Evolutionary conservation across 2,329 filamentous ascomycete species (phyloP), one percentile per base, ranked within the genome.

Genomic region (Ascochyta viciae-villosae): DNA sequence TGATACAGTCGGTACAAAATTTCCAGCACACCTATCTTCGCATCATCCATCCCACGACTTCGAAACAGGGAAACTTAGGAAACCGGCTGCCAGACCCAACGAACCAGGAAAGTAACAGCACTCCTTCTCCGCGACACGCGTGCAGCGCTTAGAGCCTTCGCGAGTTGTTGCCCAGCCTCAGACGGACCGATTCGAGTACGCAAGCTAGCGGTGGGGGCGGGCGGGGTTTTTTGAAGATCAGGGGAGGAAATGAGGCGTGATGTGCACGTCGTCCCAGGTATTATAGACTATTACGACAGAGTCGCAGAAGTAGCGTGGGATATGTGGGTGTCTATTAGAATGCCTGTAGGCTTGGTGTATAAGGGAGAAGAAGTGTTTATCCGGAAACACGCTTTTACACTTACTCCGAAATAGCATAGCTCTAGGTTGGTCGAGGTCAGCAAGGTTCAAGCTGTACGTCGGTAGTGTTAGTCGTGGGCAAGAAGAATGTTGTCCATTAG

Each of bases 121-220:
- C 24, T 3, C 38, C 16, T 29, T 6, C 22, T 22, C 39, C 45
- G 45, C 39, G n/a, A 19, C 35, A 26, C 27, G 34, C 41, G 10
- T 50, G 23, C 29, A 37, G 42, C 38, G 41, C 47, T 50, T 46
- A 29, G 10, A 22, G 26, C 26, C 29, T 26, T 41, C 24, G 31
- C 41, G 22, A 27, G 3, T 29, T 16, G 6, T 26, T 42, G 47
- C 47, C 42, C 19, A 50, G 47, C 35, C 24, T 22, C 10, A 43
- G 37, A 56, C 41, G 46, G 47, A 38, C 53, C 47, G 52, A 50
- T n/a, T 56, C 23, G 37, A 26, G 37, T 38, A 43, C 31, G 37
- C 37, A 56, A 42, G 47, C 53, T 46, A 50, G 31, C 38, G 19
- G 40, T 42, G 27, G 46, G 31, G 46, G 24, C 37, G 24, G 40